Evolutionary conservation across 75 land plant genomes (phyloP).

Genomic region (Picea sitchensis): DNA sequence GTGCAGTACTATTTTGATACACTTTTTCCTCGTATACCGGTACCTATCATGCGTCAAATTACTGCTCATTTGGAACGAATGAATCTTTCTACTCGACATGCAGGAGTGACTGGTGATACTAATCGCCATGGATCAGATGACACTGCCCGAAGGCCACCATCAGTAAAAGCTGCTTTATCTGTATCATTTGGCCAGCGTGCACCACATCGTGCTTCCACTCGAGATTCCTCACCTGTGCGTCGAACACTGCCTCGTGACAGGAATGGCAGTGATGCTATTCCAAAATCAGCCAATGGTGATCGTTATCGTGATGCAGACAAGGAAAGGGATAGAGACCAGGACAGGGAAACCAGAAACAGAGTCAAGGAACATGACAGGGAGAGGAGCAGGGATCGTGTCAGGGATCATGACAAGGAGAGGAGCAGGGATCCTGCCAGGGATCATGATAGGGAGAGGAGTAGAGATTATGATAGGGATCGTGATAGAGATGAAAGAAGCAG

Average conservation of each 20-base stretch:
- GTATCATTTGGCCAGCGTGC: constrained; percentile 99
- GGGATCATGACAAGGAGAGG: constrained; percentile 35
- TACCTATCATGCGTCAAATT: constrained; percentile 85
- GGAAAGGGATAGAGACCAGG: constrained; percentile 34
- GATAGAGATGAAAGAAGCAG: constrained; percentile 13
- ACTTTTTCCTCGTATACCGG: constrained; percentile 91
- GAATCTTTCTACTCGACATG: constrained; percentile 77
- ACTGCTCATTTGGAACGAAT: constrained; percentile 69
- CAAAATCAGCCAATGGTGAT: constrained; percentile 39
- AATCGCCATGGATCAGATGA: constrained; percentile 85
- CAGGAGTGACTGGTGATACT: constrained; percentile 84
- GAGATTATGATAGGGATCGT: constrained; percentile 8
- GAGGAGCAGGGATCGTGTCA: constrained; percentile 19
- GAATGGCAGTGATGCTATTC: constrained; percentile 35
- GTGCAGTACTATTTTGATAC: constrained; percentile 99
- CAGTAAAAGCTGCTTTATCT: constrained; percentile 97
- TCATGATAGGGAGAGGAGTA: constrained; percentile 8
- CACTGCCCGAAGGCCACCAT: constrained; percentile 97
- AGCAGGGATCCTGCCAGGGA: constrained; percentile 22
- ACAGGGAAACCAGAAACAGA: constrained; percentile 17
- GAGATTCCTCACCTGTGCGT: constrained; percentile 96
- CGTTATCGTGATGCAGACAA: constrained; percentile 50
- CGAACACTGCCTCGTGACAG: constrained; percentile 59
- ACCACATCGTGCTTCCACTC: constrained; percentile 98
- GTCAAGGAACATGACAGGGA: constrained; percentile 26